Percentiles rank a stretch among this genome's conserved stretches.
Evolutionary conservation across 1,284 basidiomycete species (phyloP).

Genomic region (Rhodotorula mucilaginosa): DNA sequence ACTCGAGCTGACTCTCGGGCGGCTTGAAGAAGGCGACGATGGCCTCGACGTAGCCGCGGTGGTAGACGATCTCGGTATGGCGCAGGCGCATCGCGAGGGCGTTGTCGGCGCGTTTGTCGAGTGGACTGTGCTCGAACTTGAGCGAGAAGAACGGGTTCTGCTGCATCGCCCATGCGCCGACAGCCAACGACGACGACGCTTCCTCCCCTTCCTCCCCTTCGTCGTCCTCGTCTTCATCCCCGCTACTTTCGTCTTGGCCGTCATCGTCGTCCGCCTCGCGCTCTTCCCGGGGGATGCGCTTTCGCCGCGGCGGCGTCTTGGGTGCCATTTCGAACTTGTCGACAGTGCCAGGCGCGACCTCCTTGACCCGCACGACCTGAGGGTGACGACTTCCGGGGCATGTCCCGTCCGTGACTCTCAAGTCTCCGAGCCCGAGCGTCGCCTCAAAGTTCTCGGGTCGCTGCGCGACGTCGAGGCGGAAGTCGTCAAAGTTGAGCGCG

Average conservation of each 20-base stretch:
- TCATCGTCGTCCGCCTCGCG: conserved; percentile 44
- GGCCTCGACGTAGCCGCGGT: conserved; percentile 89
- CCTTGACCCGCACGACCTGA: conserved; percentile 92
- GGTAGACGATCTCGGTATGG: conserved; percentile 97
- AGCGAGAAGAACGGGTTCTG: conserved; percentile 84
- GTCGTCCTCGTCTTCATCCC: conserved; percentile 40
- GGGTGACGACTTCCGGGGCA: conserved; percentile 77
- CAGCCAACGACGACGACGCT: conserved; percentile 43
- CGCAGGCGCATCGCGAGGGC: conserved; percentile 87
- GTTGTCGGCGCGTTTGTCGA: conserved; percentile 90
- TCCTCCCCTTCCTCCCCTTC: conserved; percentile 42
- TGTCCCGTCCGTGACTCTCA: conserved; percentile 90
- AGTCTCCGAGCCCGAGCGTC: conserved; percentile 78
- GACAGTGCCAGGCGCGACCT: conserved; percentile 37
- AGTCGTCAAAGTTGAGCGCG: conserved; percentile 82
- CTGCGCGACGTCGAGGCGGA: conserved; percentile 81
- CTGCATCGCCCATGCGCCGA: conserved; percentile 28
- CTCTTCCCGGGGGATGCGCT: conserved; percentile 46
- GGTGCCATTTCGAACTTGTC: conserved; percentile 31
- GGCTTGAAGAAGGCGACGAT: conserved; percentile 92
- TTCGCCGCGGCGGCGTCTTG: conserved; percentile 30
- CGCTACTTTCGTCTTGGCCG: conserved; percentile 43
- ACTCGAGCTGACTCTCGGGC: conserved; percentile 90
- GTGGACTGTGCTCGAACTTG: conserved; percentile 88
- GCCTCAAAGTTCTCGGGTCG: conserved; percentile 81